These are phyloP conservation scores for Boletus sp. DNA, from an alignment of 768 basidiomycete genomes.

Conservation along the genomic window DNA sequence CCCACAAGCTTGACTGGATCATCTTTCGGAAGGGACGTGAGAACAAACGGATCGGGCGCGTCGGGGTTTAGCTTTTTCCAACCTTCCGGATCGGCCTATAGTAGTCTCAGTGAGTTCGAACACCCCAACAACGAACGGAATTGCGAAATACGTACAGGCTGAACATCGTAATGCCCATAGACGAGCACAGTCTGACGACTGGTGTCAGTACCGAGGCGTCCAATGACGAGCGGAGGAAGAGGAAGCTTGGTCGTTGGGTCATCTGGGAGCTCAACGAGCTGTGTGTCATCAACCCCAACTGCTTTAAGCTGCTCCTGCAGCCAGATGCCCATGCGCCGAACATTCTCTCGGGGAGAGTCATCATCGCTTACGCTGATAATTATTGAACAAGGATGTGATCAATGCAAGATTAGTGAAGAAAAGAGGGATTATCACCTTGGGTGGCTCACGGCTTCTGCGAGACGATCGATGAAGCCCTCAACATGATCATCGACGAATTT, in stretches of 20 bases:
- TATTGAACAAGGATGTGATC: too few species aligned
- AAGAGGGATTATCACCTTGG: background rate
- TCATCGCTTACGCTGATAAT: background rate
- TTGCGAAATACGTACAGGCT: conserved; percentile 54
- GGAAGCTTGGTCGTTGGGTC: background rate
- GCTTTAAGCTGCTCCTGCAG: background rate
- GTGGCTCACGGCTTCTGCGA: background rate
- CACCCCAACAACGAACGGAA: too few species aligned
- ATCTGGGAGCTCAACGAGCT: background rate
- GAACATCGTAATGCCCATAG: conserved; percentile 92
- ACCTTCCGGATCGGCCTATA: background rate
- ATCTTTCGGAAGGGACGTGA: conserved; percentile 41
- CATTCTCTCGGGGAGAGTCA: background rate
- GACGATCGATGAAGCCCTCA: background rate
- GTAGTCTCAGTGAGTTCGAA: background rate
- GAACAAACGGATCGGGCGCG: background rate
- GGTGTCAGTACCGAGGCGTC: background rate
- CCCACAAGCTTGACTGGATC: conserved; percentile 59
- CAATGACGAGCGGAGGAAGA: conserved; percentile 2
- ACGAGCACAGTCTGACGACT: conserved; percentile 62
- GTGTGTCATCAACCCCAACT: background rate
- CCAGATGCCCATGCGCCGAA: background rate
- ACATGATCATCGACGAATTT: background rate
- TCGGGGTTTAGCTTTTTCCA: background rate
- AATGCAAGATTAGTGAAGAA: too few species aligned